phyloP scores from a whole-genome alignment of 2,329 filamentous ascomycete species.

The Arthrobotrys megalospora region DNA sequence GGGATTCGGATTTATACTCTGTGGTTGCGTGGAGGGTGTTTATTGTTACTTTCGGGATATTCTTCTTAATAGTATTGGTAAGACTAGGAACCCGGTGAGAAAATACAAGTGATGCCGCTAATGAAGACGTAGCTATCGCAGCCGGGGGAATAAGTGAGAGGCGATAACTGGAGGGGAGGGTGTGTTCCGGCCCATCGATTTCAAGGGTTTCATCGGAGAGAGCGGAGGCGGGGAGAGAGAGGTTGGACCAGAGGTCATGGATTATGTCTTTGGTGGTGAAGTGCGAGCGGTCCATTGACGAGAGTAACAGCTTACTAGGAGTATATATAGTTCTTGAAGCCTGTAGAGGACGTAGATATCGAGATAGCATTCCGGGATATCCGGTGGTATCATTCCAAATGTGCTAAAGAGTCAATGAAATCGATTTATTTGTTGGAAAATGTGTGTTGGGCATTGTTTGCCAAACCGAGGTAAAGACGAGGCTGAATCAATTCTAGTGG shows the following conservation, averaged over 20 bases:
- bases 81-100: slow-evolving; percentile 65
- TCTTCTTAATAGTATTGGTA: background rate
- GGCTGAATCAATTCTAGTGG: slow-evolving; percentile 14
- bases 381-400: background rate
- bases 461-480: slow-evolving; percentile 28
- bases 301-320: background rate
- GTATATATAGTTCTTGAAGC: background rate
- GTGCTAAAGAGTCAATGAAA: too few relatives aligned
- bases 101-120: slow-evolving; percentile 71
- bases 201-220: slow-evolving; percentile 17
- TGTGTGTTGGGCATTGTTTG: slow-evolving; percentile 15
- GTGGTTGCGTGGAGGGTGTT: slow-evolving; percentile 69
- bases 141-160: slow-evolving; percentile 44
- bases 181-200: slow-evolving; percentile 41
- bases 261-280: slow-evolving; percentile 31
- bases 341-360: background rate
- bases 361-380: background rate
- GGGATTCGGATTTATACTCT: slow-evolving; percentile 72
- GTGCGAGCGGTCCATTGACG: slow-evolving; percentile 20
- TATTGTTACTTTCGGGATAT: slow-evolving; percentile 67
- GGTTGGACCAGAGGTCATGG: slow-evolving; percentile 42
- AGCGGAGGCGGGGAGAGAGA: slow-evolving; percentile 34
- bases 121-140: slow-evolving; percentile 71
- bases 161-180: slow-evolving; percentile 47
- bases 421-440: slow-evolving; percentile 24